Base-by-base conservation (phyloP, 495 filamentous ascomycete species). In the Penicillium crystallinum region DNA sequence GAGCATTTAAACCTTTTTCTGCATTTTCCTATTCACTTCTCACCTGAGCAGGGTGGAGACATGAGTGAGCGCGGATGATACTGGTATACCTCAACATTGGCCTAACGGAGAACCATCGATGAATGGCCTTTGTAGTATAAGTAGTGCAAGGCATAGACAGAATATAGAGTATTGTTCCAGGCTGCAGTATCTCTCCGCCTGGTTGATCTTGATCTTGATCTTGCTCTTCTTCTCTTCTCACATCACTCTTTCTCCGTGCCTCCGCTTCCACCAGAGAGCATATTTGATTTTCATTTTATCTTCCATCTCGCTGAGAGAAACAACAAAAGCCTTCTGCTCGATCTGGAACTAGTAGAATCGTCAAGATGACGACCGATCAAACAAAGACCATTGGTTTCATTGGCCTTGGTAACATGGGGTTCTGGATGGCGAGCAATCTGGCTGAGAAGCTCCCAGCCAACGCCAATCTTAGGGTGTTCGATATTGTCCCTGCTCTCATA, bases 351-450 rank as follows among this genome's bases (percentile, higher is more conserved):
- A 1, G 14, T 19, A 25, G 39, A 14, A 41, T 15, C 14, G 2
- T 14, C 14, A 25, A 41, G 14, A 41, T 41, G 39, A 25, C 22
- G 39, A 15, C n/a, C n/a, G 34, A 36, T 8, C 14, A 27, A 25
- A 14, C 11, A 41, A 41, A 41, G 39, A 14, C 12, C 7, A 41
- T 78, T 31, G 75, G 76, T 23, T 77, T 76, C 58, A 69, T 79
- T 47, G 76, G 76, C 57, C 65, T 77, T 1, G 76, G 75, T 5
- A 57, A 62, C n/a, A 79, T 77, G 76, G 76, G 76, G 8, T 64
- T 59, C 30, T 71, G 66, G 27, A 79, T 79, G 73, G 65, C 64
- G 15, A 46, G 46, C 15, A 67, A 77, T 43, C 55, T 79, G 25
- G 53, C 62, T 4, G 57, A 65, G 17, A 79, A 79, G 43, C 53